These are phyloP conservation scores for Picocystis salinarum DNA, from an alignment of 139 green algal species.

Conservation along the genomic window DNA sequence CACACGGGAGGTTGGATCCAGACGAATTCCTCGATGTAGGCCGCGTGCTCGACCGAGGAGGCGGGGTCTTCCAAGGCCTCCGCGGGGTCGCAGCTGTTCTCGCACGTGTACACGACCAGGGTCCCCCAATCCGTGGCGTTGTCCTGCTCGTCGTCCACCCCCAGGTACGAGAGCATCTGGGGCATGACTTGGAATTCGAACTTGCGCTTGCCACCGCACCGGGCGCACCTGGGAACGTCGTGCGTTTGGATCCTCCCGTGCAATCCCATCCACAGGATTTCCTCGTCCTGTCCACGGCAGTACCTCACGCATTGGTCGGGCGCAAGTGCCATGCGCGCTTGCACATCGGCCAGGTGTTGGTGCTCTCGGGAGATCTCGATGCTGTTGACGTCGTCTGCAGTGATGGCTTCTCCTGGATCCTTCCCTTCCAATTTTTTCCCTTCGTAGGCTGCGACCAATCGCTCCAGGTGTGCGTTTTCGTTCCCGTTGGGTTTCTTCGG, in stretches of 20 bases:
- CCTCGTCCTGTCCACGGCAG: not conserved
- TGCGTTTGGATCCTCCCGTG: not conserved
- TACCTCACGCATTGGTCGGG: not conserved
- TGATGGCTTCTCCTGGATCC: not conserved
- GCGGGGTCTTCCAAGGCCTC: too few relatives aligned
- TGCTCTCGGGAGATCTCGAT: not conserved
- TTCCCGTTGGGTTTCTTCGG: too few relatives aligned
- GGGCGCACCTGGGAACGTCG: not conserved
- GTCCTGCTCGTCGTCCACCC: not conserved
- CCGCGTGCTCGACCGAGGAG: too few relatives aligned
- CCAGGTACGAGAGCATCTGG: not conserved
- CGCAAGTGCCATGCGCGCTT: not conserved
- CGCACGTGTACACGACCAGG: not conserved
- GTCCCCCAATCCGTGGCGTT: not conserved
- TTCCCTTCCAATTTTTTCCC: not conserved
- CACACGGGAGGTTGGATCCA: not conserved
- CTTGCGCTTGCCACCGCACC: not conserved
- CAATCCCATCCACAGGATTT: not conserved
- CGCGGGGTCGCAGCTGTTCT: not conserved
- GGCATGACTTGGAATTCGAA: slow-evolving; percentile 1
- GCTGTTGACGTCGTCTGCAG: not conserved
- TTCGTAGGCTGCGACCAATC: not conserved
- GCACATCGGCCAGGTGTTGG: not conserved
- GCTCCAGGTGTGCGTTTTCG: not conserved
- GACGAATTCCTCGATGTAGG: not conserved